phyloP scores from a whole-genome alignment of 2,329 filamentous ascomycete species.

The Ramularia collo-cygni region DNA sequence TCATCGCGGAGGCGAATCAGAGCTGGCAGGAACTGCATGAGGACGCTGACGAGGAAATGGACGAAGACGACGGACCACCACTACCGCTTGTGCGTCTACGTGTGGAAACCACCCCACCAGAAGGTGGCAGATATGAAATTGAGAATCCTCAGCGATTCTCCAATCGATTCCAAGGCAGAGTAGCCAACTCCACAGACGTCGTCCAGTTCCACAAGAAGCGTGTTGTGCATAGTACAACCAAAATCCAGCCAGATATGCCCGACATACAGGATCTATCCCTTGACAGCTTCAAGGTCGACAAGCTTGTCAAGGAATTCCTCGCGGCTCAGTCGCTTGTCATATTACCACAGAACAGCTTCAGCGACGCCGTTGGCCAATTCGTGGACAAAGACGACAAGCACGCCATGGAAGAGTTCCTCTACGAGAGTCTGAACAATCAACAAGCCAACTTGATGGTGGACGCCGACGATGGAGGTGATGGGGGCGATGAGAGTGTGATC shows the following conservation, averaged over 20 bases:
- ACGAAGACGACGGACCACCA: constrained; percentile 56
- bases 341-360: constrained; percentile 84
- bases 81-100: constrained; percentile 81
- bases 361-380: constrained; percentile 86
- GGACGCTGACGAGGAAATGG: constrained; percentile 37
- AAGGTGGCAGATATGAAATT: constrained; percentile 78
- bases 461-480: constrained; percentile 57
- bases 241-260: constrained; percentile 51
- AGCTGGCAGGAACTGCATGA: constrained; percentile 78
- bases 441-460: constrained; percentile 49
- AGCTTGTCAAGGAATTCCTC: constrained; percentile 81
- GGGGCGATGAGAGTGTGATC: constrained; percentile 63
- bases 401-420: constrained; percentile 58
- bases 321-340: constrained; percentile 84
- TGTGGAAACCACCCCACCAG: constrained; percentile 80
- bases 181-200: constrained; percentile 91
- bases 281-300: constrained; percentile 79
- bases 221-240: constrained; percentile 39
- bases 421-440: constrained; percentile 37
- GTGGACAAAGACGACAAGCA: constrained; percentile 94
- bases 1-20: constrained; percentile 76
- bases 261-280: constrained; percentile 55
- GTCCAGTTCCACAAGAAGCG: constrained; percentile 92
- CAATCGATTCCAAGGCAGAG: constrained; percentile 79
- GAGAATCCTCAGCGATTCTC: constrained; percentile 97